Evolutionary conservation across 768 basidiomycete genomes (phyloP), one percentile per base, ranked within the genome.

Genomic region (Tulasnella sp.): DNA sequence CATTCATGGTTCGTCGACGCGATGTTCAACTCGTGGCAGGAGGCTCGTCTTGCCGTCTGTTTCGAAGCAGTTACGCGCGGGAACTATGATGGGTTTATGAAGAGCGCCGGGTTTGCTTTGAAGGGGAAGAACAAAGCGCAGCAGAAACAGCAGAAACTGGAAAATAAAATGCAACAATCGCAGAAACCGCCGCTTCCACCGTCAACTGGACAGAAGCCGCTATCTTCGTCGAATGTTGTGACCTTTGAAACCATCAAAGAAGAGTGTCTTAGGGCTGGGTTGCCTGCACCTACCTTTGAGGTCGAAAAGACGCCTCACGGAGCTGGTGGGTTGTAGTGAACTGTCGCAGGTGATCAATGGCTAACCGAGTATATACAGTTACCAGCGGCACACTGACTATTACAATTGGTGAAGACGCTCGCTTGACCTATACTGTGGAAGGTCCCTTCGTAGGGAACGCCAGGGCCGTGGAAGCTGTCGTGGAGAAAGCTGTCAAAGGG

Each of bases 21-120:
- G 0, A 85, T 85, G 20, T 92, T 92, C 80, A 80, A 85, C 2
- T 91, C 88, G 81, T 89, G 89, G 3, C 83, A 84, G 0, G 91
- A 93, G 74, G 92, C 91, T n/a, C 92, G 91, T 82, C 86, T 87
- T 0, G 92, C 92, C 0, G 92, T 89, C 2, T 89, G 88, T 79
- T 83, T 93, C 32, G 84, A 89, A 20, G 92, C 91, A 0, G 88
- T 93, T 82, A 89, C 90, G 2, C 87, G 89, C 79, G 90, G 90
- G 11, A 84, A n/a, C 0, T 51, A 51, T 11, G 51, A 51, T 9
- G 51, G n/a, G 23, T 51, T 51, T n/a, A 51, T 51, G 51, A 51
- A 51, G 51, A 6, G 51, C 10, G 10, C 51, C n/a, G 51, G 51
- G 51, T 51, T n/a, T n/a, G 6, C 51, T 51, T 51, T 51, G n/a